Evolutionary conservation across 2,329 filamentous ascomycete species (phyloP).

Genomic region (Neonectria punicea): DNA sequence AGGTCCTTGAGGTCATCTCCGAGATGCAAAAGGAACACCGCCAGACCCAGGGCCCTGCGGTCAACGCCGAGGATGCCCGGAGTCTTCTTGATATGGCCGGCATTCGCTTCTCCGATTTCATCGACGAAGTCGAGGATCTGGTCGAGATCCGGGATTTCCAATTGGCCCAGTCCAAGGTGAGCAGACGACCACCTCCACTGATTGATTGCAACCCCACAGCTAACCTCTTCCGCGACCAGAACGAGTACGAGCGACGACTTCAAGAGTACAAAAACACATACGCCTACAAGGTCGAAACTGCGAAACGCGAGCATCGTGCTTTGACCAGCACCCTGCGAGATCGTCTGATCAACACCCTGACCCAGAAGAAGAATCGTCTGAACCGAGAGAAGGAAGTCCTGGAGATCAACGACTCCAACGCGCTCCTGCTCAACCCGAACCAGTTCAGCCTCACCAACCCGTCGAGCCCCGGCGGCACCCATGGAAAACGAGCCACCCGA

Average conservation of each 20-base stretch:
- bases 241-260: constrained; percentile 71
- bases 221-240: constrained; percentile 52
- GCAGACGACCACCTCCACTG: constrained; percentile 42
- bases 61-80: constrained; percentile 57
- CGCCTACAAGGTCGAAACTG: constrained; percentile 70
- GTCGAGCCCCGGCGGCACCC: constrained; percentile 70
- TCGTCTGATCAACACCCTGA: constrained; percentile 73
- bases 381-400: constrained; percentile 74
- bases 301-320: constrained; percentile 68
- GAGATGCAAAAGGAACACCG: constrained; percentile 68
- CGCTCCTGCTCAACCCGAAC: constrained; percentile 73
- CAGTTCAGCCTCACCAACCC: constrained; percentile 75
- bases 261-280: constrained; percentile 69
- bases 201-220: constrained; percentile 14
- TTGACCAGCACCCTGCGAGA: constrained; percentile 71
- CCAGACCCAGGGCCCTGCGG: constrained; percentile 54
- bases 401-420: constrained; percentile 74
- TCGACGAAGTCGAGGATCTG: constrained; percentile 86
- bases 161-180: constrained; percentile 82
- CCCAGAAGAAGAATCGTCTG: constrained; percentile 71
- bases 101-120: constrained; percentile 85
- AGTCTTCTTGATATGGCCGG: constrained; percentile 80
- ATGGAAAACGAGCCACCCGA: constrained; percentile 71
- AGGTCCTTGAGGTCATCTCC: constrained; percentile 77
- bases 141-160: constrained; percentile 89